A percentile compares a stretch with the other conserved stretches of the same genome.
These are phyloP conservation scores for Lenwebbia sp. DNA, from an alignment of 345 rosid genomes.

Conservation along the genomic window DNA sequence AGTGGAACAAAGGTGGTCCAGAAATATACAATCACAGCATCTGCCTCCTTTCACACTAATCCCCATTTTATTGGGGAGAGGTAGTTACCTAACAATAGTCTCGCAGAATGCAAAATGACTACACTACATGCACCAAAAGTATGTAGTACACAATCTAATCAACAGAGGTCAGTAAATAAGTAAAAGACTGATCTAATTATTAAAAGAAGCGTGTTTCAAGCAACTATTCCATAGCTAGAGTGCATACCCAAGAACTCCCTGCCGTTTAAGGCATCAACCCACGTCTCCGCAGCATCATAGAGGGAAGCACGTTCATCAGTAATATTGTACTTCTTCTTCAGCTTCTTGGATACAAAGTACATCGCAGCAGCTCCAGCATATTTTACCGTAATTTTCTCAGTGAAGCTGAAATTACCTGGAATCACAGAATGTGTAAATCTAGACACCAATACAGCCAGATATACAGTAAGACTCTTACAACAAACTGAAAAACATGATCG, in stretches of 20 bases:
- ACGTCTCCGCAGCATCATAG: slow-evolving; percentile 56
- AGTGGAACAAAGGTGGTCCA: background rate
- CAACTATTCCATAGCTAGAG: background rate
- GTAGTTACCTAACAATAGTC: background rate
- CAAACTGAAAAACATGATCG: background rate
- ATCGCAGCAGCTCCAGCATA: slow-evolving; percentile 66
- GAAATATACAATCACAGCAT: background rate
- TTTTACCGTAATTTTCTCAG: slow-evolving; percentile 37
- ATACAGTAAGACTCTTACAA: background rate
- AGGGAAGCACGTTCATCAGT: slow-evolving; percentile 57
- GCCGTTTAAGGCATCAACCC: slow-evolving; percentile 57
- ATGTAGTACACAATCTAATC: background rate
- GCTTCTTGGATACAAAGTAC: slow-evolving; percentile 60
- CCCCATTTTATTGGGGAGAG: background rate
- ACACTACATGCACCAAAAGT: background rate
- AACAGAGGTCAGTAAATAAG: background rate
- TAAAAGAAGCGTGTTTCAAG: background rate
- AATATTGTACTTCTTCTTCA: slow-evolving; percentile 59
- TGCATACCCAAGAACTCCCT: slow-evolving; percentile 44
- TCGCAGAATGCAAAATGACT: background rate
- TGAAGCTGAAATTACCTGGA: slow-evolving; percentile 50
- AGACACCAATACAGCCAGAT: background rate
- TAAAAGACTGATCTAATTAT: background rate
- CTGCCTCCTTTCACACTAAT: background rate
- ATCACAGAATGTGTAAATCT: background rate